phyloP scores from a whole-genome alignment of 208 protist species.

The Perkinsela sp. region DNA sequence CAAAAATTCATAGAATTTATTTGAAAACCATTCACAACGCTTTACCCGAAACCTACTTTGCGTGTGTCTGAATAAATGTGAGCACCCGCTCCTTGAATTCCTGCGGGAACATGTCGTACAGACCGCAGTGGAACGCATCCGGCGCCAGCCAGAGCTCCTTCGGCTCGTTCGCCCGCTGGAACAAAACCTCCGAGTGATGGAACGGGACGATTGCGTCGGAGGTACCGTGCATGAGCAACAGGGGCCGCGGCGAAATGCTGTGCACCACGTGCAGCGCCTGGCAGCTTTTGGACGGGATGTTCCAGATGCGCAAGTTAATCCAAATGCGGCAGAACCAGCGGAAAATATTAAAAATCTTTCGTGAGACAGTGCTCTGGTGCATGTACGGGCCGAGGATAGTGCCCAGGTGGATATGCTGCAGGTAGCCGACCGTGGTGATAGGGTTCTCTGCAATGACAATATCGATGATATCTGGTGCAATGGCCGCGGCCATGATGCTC shows the following conservation, averaged over 20 bases:
- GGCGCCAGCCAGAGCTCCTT: conserved; percentile 57
- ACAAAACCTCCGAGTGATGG: conserved; percentile 42
- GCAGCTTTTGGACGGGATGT: conserved; percentile 40
- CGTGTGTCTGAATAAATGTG: conserved; percentile 6
- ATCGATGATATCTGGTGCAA: conserved; percentile 37
- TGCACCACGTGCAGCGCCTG: conserved; percentile 45
- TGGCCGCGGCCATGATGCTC: conserved; percentile 54
- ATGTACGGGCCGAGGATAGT: conserved; percentile 36
- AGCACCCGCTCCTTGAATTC: conserved; percentile 37
- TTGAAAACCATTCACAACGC: too few relatives aligned
- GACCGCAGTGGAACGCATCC: conserved; percentile 46
- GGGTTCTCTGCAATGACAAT: conserved; percentile 59
- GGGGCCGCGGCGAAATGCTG: conserved; percentile 30
- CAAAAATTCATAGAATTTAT: too few relatives aligned
- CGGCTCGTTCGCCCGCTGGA: conserved; percentile 30
- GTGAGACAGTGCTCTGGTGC: conserved; percentile 15
- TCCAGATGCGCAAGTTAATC: conserved; percentile 50
- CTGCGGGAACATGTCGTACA: conserved; percentile 47
- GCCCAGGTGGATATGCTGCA: conserved; percentile 43
- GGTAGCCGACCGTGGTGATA: conserved; percentile 32
- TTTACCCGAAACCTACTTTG: too few relatives aligned
- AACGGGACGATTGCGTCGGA: conserved; percentile 43
- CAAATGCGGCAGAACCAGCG: conserved; percentile 22
- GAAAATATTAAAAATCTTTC: conserved; percentile 27
- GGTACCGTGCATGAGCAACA: conserved; percentile 63